A percentile compares a stretch with the other conserved stretches of the same genome.
Conservation (phyloP, 305 asterid species). For the Striga hermonthica region DNA sequence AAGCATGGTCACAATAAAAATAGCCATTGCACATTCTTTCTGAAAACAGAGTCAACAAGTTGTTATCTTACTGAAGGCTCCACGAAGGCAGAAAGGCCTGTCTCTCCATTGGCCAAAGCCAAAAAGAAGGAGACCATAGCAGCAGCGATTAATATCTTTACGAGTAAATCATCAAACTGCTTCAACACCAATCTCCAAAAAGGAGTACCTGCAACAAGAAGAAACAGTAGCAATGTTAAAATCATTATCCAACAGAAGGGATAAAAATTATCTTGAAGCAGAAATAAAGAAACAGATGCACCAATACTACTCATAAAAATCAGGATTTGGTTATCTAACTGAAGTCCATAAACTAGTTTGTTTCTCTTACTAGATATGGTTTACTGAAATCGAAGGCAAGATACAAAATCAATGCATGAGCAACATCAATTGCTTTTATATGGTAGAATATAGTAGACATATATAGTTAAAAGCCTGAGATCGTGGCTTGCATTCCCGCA, state of each 20-base stretch:
- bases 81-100: constrained; percentile 88
- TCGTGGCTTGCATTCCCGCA: neutral
- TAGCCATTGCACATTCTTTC: neutral
- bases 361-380: constrained; percentile 11
- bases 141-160: constrained; percentile 89
- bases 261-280: constrained; percentile 11
- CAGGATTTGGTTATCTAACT: constrained; percentile 6
- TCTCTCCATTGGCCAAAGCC: constrained; percentile 96
- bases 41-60: constrained; percentile 17
- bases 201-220: constrained; percentile 65
- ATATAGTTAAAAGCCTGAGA: neutral
- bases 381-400: constrained; percentile 15
- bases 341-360: no score
- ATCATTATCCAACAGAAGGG: constrained; percentile 15
- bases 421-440: neutral
- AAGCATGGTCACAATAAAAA: neutral
- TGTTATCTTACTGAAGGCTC: constrained; percentile 84
- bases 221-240: constrained; percentile 20
- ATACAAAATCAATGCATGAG: constrained; percentile 9
- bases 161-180: constrained; percentile 98
- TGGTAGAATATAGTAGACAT: neutral
- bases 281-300: neutral
- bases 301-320: neutral
- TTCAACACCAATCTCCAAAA: constrained; percentile 93
- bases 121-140: constrained; percentile 81